These are phyloP conservation scores for Neofusicoccum laricinum DNA, from an alignment of 2,329 filamentous ascomycete species.

Conservation along the genomic window DNA sequence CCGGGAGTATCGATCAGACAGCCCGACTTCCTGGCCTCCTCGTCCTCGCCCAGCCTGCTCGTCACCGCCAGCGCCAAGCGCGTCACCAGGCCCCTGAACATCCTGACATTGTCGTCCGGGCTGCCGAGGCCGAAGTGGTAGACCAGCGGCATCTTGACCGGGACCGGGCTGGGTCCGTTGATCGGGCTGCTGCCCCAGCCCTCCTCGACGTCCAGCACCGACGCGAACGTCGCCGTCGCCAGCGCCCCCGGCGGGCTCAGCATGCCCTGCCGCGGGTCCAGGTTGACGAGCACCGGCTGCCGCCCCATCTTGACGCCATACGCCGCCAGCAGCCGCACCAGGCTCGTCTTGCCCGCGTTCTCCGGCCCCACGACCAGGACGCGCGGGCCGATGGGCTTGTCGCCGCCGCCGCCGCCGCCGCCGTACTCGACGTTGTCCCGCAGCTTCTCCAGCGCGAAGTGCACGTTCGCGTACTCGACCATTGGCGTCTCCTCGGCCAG, in stretches of 20 bases:
- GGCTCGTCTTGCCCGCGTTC: conserved; percentile 77
- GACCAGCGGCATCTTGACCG: conserved; percentile 87
- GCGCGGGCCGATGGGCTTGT: conserved; percentile 63
- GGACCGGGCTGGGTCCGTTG: conserved; percentile 81
- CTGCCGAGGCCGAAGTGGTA: conserved; percentile 79
- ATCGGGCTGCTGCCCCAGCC: conserved; percentile 90
- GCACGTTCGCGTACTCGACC: conserved; percentile 77
- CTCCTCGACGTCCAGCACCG: conserved; percentile 81
- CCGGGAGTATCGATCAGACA: conserved; percentile 84
- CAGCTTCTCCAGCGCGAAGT: conserved; percentile 77
- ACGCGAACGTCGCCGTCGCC: conserved; percentile 81
- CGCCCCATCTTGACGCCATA: conserved; percentile 73
- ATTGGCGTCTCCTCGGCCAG: conserved; percentile 74
- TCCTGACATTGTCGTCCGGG: conserved; percentile 66
- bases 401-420: conserved; percentile 14
- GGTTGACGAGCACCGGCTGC: conserved; percentile 79
- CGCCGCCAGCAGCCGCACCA: conserved; percentile 72
- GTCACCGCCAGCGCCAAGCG: conserved; percentile 76
- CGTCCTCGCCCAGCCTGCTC: conserved; percentile 73
- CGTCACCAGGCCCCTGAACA: conserved; percentile 73
- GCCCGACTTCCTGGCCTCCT: conserved; percentile 67
- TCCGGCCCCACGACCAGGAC: conserved; percentile 79
- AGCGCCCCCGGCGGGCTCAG: conserved; percentile 66
- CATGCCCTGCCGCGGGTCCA: conserved; percentile 71
- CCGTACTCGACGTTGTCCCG: conserved; percentile 56